A percentile compares a stretch with the other conserved stretches of the same genome.
Evolutionary conservation across 148 eudicot genomes (phyloP).

Genomic region (Spergularia marina): DNA sequence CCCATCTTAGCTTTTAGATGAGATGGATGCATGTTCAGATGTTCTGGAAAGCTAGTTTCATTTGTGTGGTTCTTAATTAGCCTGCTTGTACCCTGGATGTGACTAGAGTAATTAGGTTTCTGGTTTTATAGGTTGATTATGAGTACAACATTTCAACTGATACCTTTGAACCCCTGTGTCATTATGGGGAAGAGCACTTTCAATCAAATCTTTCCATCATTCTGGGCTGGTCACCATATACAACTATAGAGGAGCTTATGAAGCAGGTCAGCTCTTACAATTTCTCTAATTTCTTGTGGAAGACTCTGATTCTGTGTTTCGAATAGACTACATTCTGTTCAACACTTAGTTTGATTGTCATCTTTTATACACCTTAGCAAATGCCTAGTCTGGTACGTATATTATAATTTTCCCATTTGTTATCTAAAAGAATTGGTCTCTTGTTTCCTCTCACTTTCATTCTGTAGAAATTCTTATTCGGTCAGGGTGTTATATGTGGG

Average conservation of each 20-base stretch:
- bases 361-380: too few relatives aligned
- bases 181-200: conserved; percentile 37
- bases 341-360: too few relatives aligned
- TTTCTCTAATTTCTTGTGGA: background rate
- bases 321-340: background rate
- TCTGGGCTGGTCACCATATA: conserved; percentile 82
- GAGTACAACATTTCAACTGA: conserved; percentile 45
- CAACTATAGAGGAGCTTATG: conserved; percentile 61
- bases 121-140: conserved; percentile 66
- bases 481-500: too few relatives aligned
- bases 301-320: background rate
- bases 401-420: too few relatives aligned
- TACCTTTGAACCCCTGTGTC: conserved; percentile 40
- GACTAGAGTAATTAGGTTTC: background rate
- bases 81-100: background rate
- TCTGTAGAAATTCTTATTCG: too few relatives aligned
- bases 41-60: background rate
- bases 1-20: background rate
- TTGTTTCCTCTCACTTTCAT: too few relatives aligned
- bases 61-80: background rate
- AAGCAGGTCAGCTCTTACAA: conserved; percentile 53
- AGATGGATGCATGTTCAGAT: background rate
- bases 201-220: conserved; percentile 53
- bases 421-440: too few relatives aligned
- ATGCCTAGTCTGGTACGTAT: too few relatives aligned